Base-by-base conservation (phyloP, 805 yeast species). In the Komagataella populi region DNA sequence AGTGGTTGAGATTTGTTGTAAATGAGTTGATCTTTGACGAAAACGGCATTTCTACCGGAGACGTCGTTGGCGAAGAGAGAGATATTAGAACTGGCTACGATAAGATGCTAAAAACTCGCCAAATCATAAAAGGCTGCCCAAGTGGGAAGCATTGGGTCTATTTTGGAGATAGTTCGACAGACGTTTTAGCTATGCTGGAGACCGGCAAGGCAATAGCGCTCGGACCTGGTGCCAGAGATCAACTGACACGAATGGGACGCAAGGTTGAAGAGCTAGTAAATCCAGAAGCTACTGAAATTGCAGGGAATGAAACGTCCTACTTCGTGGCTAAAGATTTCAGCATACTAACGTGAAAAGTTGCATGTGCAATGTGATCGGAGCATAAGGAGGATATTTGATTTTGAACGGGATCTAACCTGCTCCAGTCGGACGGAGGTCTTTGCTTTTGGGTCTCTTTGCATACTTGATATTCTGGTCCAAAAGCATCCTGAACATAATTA, bases 91-190 rank as follows among this genome's bases (percentile, higher is more conserved):
- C 46, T 2, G 46, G 46, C 12, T 17, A 18, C 20, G 23, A 44
- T 44, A 44, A 44, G n/a, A 18, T 44, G 46, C 10, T 18, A 10
- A 23, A 39, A 6, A 48, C 50, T 6, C 20, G 23, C 10, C 46
- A 12, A 10, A 17, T 44, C 16, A 14, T 44, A 10, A 44, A 44
- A 20, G 46, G 6, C 10, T 30, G 39, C 39, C 39, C 39, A 7
- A 6, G 5, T 30, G 39, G 39, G 3, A 30, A 30, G 14, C 39
- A 30, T 30, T 44, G 12, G 6, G 61, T 71, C 20, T 82, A 81
- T 57, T 65, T 81, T 14, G 88, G 88, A 1, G 88, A 82, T 56
- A 78, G 85, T 52, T 58, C 74, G 0, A 80, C 85, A 0, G 88
- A 82, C 64, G 63, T 78, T 3, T 59, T 78, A 43, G 70, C 80